Evolutionary conservation across 176 grass and related monocot genomes (phyloP), one percentile per base, ranked within the genome.

Genomic region (Thalia dealbata): DNA sequence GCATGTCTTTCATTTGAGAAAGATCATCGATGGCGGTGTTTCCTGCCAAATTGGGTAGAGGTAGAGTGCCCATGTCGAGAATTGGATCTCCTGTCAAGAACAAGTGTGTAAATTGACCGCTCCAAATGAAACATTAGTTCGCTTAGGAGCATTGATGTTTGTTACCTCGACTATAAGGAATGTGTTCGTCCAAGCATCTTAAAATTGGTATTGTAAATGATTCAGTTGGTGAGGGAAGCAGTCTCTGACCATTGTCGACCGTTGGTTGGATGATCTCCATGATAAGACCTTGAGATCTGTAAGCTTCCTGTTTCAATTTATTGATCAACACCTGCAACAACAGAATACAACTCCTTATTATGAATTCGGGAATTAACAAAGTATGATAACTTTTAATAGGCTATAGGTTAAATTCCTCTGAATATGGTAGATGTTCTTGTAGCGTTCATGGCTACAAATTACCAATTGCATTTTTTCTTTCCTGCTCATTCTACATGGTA

Each of bases 301-400:
- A 92, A 38, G 90, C 86, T 77, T 92, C 83, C 69, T 92, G 86
- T 77, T 88, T 86, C 41, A 92, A 48, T 70, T 92, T 88, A 78
- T 24, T 66, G 58, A 89, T 83, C 76, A 86, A 29, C 8, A 65
- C 81, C 89, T 91, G 78, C 65, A 78, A 19, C 43, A 75, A 50
- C 23, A 11, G 62, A 24, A 12, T 0, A 35, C 7, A 14, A 54
- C 14, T 56, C 7, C 52, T 52, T 56, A 56, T 15, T n/a, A 58
- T 73, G 18, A 56, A 35, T 58, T 22, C 6, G 2, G 3, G 19
- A 73, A 56, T 73, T n/a, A 13, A 19, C 30, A 3, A 35, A 11
- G 9, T 12, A 0, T 14, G 1, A 30, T 3, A 19, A 68, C 3
- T 43, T 69, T 46, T 45, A 13, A n/a, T 23, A 35, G 18, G 8